Percentiles rank a stretch among this genome's conserved stretches.
Evolutionary conservation across 352 stramenopile species (phyloP).

Genomic region (Globisporangium okanoganense): DNA sequence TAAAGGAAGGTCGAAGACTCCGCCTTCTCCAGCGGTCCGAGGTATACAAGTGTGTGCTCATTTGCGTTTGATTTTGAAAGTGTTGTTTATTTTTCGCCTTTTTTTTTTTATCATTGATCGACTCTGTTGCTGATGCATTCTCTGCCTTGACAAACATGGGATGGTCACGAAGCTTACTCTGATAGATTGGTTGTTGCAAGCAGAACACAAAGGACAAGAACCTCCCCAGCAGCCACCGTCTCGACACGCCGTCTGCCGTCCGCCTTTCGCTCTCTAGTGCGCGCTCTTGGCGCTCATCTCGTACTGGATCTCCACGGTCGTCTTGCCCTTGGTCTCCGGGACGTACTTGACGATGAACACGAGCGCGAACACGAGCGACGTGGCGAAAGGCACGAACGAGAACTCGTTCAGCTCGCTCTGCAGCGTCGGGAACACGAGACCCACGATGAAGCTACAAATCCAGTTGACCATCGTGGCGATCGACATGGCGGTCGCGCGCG

Average conservation of each 20-base stretch:
- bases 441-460: constrained; percentile 94
- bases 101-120: background rate
- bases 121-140: background rate
- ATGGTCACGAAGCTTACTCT: background rate
- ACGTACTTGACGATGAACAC: constrained; percentile 83
- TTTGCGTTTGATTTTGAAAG: constrained; percentile 12
- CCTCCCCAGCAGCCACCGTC: background rate
- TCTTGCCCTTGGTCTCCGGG: constrained; percentile 90
- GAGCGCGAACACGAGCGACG: constrained; percentile 70
- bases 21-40: constrained; percentile 5
- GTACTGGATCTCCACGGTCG: constrained; percentile 62
- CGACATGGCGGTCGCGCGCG: constrained; percentile 88
- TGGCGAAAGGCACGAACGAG: constrained; percentile 89
- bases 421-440: constrained; percentile 91
- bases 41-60: constrained; percentile 10
- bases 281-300: constrained; percentile 39
- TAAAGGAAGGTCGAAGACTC: background rate
- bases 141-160: background rate
- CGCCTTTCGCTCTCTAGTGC: background rate
- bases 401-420: constrained; percentile 81
- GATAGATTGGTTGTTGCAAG: background rate
- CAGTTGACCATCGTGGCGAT: constrained; percentile 94
- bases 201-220: background rate
- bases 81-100: constrained; percentile 14
- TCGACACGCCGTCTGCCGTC: background rate